Percentiles rank a stretch among this genome's conserved stretches.
These are phyloP conservation scores for Cladochytrium replicatum DNA, from an alignment of 192 early-diverging fungal species.

Conservation along the genomic window DNA sequence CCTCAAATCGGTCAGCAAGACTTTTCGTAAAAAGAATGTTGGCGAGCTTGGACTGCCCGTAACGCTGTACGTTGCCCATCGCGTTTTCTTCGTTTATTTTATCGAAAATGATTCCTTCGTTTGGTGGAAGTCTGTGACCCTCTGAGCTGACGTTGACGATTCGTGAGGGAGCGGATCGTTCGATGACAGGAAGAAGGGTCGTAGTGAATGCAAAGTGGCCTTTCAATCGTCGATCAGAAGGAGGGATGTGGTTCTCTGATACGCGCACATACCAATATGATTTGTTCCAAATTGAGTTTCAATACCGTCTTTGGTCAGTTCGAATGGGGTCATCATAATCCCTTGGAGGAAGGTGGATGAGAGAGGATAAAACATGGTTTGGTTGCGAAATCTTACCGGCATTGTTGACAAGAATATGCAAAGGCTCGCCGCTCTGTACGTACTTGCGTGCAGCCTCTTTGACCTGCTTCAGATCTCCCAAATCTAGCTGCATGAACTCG, in stretches of 20 bases:
- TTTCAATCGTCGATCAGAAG: slow-evolving; percentile 15
- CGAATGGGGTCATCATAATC: slow-evolving; percentile 49
- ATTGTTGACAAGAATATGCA: slow-evolving; percentile 53
- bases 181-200: slow-evolving; percentile 16
- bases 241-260: slow-evolving; percentile 4
- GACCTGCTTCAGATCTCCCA: slow-evolving; percentile 24
- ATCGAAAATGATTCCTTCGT: slow-evolving; percentile 16
- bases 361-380: background rate
- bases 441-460: slow-evolving; percentile 23
- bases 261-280: slow-evolving; percentile 39
- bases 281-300: slow-evolving; percentile 60
- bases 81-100: slow-evolving; percentile 13
- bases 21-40: slow-evolving; percentile 40
- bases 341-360: slow-evolving; percentile 13
- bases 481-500: slow-evolving; percentile 16
- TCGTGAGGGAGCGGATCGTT: slow-evolving; percentile 7
- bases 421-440: slow-evolving; percentile 12
- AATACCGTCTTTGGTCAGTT: slow-evolving; percentile 45
- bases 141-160: slow-evolving; percentile 27
- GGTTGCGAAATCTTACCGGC: slow-evolving; percentile 29
- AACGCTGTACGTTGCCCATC: slow-evolving; percentile 6
- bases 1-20: background rate
- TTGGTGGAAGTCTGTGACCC: slow-evolving; percentile 7
- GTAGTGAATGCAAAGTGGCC: slow-evolving; percentile 28
- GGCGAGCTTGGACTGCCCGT: slow-evolving; percentile 37